Base-by-base conservation (phyloP, 1,284 basidiomycete genomes). In the Trametes hirsuta region DNA sequence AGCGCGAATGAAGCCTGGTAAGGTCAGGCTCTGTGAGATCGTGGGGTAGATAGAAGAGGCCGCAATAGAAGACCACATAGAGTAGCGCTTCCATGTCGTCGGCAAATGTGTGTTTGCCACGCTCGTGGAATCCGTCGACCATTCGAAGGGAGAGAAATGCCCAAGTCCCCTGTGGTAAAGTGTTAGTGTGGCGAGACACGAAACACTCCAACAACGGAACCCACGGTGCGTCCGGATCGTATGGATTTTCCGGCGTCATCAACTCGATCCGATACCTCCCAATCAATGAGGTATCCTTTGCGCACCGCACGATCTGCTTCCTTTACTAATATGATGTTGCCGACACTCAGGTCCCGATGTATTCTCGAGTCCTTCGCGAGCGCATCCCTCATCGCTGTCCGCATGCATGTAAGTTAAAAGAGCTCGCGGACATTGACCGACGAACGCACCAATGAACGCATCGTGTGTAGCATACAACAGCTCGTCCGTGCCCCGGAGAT, bases 41-140 rank as follows among this genome's bases (percentile, higher is more conserved):
- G 41, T 53, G 52, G 1, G 25, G 25, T 12, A 53, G 42, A 24
- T 47, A 52, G 6, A 44, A 41, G 15, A 60, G 44, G 4, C 12
- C 44, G 21, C 60, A 58, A 22, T 58, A 58, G 3, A 62, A 42
- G 14, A 57, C 60, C 11, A 62, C 55, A 18, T 58, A 62, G 22
- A 57, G 34, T 1, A 62, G 8, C 15, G 60, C 53, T 25, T 62
- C 60, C 55, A 62, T 57, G 18, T 62, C 60, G 34, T 62, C 60
- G 15, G 49, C 21, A 4, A 62, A 30, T 4, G 34, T 40, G 30
- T 53, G 49, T 34, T 44, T 44, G 14, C 40, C n/a, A 18, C 18
- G 18, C 18, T 18, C 18, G 5, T 34, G 39, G 14, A 24, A 9
- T 18, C 1, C 9, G 4, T 36, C 10, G 6, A 53, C 41, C 51